phyloP scores from a whole-genome alignment of 495 filamentous ascomycete species.

The Parathielavia hyrcaniae region DNA sequence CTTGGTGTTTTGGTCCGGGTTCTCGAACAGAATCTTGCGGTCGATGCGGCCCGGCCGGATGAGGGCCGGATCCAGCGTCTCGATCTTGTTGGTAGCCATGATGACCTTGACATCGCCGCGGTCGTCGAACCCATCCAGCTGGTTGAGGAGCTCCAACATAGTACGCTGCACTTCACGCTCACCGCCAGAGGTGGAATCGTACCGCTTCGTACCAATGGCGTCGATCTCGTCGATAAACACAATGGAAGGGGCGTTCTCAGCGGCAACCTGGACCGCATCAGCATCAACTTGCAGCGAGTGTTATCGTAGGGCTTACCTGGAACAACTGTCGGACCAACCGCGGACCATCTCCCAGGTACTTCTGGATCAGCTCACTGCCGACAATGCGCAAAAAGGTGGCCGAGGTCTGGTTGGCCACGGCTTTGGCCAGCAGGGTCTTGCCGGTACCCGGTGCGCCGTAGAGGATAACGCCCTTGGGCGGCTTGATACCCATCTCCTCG shows the following conservation, averaged over 20 bases:
- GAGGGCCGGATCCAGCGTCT: constrained; percentile 90
- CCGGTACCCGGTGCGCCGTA: constrained; percentile 97
- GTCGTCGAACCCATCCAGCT: constrained; percentile 98
- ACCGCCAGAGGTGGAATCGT: constrained; percentile 93
- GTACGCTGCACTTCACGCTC: constrained; percentile 97
- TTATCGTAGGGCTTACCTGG: constrained; percentile 47
- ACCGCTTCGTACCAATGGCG: constrained; percentile 97
- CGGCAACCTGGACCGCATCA: constrained; percentile 59
- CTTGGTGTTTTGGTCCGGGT: constrained; percentile 98
- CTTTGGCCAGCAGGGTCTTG: constrained; percentile 95
- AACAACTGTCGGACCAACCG: constrained; percentile 94
- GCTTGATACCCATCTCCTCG: constrained; percentile 99
- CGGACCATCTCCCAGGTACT: constrained; percentile 95
- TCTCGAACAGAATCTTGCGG: constrained; percentile 98
- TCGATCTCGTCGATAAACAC: constrained; percentile 99
- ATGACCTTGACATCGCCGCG: constrained; percentile 99
- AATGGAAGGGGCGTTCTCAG: constrained; percentile 93
- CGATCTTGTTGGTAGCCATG: constrained; percentile 99
- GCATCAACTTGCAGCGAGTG: not conserved
- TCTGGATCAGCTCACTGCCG: constrained; percentile 96
- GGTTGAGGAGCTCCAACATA: constrained; percentile 97
- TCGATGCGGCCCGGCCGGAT: constrained; percentile 98
- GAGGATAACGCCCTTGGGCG: constrained; percentile 97
- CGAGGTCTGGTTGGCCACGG: constrained; percentile 96
- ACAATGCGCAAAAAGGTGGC: constrained; percentile 98